Conservation (phyloP, 257 asterid species). For the Echites panduratus region DNA sequence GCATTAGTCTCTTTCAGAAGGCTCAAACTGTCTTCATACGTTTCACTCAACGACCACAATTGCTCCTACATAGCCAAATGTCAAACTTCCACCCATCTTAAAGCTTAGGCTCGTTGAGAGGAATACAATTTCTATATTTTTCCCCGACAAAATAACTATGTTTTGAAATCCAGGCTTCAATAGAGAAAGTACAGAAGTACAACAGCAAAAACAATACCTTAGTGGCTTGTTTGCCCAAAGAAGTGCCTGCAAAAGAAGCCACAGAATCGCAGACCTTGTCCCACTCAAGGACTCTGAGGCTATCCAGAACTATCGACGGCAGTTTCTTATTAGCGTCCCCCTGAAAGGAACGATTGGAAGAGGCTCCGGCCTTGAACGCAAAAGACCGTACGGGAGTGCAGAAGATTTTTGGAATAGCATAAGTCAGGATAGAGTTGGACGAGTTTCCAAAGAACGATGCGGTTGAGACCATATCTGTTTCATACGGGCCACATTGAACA, state of each 20-base stretch:
- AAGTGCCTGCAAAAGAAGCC: slow-evolving; percentile 83
- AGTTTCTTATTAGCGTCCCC: neutral
- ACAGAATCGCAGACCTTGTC: slow-evolving; percentile 77
- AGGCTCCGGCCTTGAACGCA: neutral
- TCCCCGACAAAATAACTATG: neutral
- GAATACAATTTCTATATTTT: too few relatives aligned
- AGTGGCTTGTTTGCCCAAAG: slow-evolving; percentile 55
- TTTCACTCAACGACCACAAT: slow-evolving; percentile 51
- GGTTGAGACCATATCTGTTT: slow-evolving; percentile 7
- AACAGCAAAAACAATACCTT: slow-evolving; percentile 32
- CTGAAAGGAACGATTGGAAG: neutral
- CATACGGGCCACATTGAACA: neutral
- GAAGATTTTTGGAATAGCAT: neutral
- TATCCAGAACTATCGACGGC: slow-evolving; percentile 44
- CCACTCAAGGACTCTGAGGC: slow-evolving; percentile 90
- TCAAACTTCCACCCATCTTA: too few relatives aligned
- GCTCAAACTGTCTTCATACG: slow-evolving; percentile 52
- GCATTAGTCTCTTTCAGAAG: slow-evolving; percentile 85
- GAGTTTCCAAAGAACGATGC: slow-evolving; percentile 10
- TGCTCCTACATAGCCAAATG: slow-evolving; percentile 42
- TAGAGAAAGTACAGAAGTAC: neutral
- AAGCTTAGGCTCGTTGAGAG: too few relatives aligned
- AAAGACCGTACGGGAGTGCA: neutral
- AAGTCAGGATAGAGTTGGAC: neutral
- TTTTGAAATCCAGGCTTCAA: too few relatives aligned